Evolutionary conservation across 352 stramenopile genomes (phyloP), one percentile per base, ranked within the genome.

Genomic region (Phytophthora citricola): DNA sequence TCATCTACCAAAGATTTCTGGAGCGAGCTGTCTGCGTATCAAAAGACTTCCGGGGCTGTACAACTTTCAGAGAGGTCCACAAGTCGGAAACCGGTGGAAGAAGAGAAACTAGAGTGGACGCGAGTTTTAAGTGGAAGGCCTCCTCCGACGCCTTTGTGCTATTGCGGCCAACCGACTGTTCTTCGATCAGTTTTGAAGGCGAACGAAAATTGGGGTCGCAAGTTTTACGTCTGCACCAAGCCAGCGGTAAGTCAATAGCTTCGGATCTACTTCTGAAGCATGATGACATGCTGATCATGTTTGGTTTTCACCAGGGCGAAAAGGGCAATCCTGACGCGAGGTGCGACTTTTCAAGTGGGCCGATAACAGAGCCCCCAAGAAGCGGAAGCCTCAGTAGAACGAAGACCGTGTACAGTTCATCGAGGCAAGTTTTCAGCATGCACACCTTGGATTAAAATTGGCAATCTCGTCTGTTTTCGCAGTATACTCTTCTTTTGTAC

Each of bases 291-390:
- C 36, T 46, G 38, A 64, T n/a, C 22, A 15, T 45, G 22, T 51
- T n/a, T 15, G 27, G 5, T 46, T 55, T 44, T 60, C 26, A 34
- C 32, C 49, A 94, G 86, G 87, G 88, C n/a, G 87, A 93, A 49
- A 89, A 88, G 51, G 77, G 83, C 9, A 78, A 95, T 66, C 82
- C 83, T 1, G 78, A 93, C 7, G 89, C 85, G 6, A 68, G 87
- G 3, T 97, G 89, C 55, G 84, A 97, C 44, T 95, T 92, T 97
- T 97, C 59, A 80, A 92, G 61, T 97, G 89, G 89, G 76, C 74
- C 8, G 69, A 90, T 40, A 74, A 66, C 20, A 78, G 76, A 59
- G 36, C 27, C 8, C 40, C 24, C 5, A 76, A 73, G 38, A 82
- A 71, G 47, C 52, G 47, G 7, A 70, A 63, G 26, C 12, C 39